Evolutionary conservation across 345 rosid species (phyloP), one percentile per base, ranked within the genome.

Genomic region (Pugionium cornutum): DNA sequence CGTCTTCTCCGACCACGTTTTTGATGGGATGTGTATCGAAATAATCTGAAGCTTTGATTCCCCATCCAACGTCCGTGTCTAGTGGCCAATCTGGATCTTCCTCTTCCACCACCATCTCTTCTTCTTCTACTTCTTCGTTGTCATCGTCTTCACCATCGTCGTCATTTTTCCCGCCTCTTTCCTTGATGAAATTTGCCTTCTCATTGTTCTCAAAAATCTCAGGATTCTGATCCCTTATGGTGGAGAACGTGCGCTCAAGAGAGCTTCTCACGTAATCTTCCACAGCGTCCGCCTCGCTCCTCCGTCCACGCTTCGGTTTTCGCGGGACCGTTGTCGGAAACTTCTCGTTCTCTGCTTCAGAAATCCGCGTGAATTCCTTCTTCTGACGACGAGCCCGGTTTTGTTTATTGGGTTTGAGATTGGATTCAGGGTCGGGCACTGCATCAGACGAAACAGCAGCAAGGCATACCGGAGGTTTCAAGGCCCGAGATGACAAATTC

Each of bases 1-100:
- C 98, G 11, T 84, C 98, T 67, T 92, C 96, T 9, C 89, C 94
- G 32, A 81, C 83, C 30, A 89, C 84, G 76, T 89, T 92, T 83
- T 75, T 87, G 64, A 92, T 87, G 0, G 94, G 63, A 46, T 92
- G 87, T 66, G 83, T 64, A 77, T 92, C 94, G 77, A 92, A 89
- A 79, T 87, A 92, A 77, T 89, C 91, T 0, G 96, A 92, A 40
- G 97, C 95, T 70, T 89, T 79, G 4, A 84, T 79, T 56, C 98
- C 98, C 98, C 97, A 89, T 8, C 98, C 98, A 29, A 89, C 84
- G 44, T 92, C 98, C 7, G 94, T 86, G 77, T 92, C 98, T 68
- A 84, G n/a, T 3, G 96, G 98, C 97, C 98, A 92, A 63, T 84
- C 75, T 7, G 84, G 75, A 73, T 78, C 81, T 41, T 92, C 98